Evolutionary conservation across 495 filamentous ascomycete species (phyloP), one percentile per base, ranked within the genome.

Genomic region (Clavariopsis aquatica): DNA sequence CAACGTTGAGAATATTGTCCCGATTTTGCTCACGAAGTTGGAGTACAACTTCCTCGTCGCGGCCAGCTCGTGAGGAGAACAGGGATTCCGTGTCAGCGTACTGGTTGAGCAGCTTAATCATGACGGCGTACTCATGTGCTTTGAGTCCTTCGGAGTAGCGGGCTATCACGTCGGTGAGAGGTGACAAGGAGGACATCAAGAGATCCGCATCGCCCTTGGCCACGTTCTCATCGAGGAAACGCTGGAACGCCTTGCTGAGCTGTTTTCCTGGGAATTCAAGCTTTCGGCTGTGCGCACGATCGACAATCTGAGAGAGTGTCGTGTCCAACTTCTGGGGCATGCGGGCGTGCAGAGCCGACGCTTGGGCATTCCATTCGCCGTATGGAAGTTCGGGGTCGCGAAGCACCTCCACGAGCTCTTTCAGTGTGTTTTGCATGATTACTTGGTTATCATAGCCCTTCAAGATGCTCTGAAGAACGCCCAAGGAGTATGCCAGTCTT

Each of bases 361-460:
- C 92, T 71, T 98, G 95, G 13, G 94, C 88, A 61, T 88, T 88
- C 89, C 93, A 99, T 77, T 99, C 91, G 76, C 93, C 90, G 77
- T 96, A 99, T 1, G 94, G 94, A 59, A 99, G 85, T 60, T 96
- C 91, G 7, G 87, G 86, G 73, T 95, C 85, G 26, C 92, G 89
- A 15, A 99, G 85, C 5, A 99, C 93, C 52, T 91, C 86, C 22
- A 96, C 85, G 29, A 99, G 82, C 69, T 94, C 91, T 79, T 92
- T 93, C 36, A 99, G 81, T 8, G 91, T 94, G 60, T 84, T 76
- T 36, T 83, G 82, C 95, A 99, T 96, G 76, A 97, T 92, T 55
- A 97, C 87, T 73, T 96, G 92, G 82, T 99, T 99, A 76, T 99
- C 94, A 75, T 88, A 99, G 52, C 94, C 94, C 72, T 87, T 82